A percentile compares a stretch with the other conserved stretches of the same genome.
These are phyloP conservation scores for Alternaria metachromatica DNA, from an alignment of 2,329 filamentous ascomycete species.

Conservation along the genomic window DNA sequence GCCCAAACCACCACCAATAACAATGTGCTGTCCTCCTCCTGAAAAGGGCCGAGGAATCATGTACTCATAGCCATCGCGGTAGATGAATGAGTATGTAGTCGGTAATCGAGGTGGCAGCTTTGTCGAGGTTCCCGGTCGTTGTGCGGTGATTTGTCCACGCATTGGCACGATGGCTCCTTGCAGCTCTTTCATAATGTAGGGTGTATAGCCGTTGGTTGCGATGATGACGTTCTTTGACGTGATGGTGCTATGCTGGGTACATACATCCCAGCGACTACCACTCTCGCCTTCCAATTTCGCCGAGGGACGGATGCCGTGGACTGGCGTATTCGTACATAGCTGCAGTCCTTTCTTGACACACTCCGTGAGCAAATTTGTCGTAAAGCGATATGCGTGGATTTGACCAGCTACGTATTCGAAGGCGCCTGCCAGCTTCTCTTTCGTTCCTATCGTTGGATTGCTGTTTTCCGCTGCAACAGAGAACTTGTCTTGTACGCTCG, in stretches of 20 bases:
- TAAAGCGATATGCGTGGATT: constrained; percentile 43
- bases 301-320: constrained; percentile 24
- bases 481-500: constrained; percentile 25
- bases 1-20: constrained; percentile 67
- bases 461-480: constrained; percentile 22
- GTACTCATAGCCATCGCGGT: constrained; percentile 69
- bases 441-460: constrained; percentile 17
- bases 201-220: constrained; percentile 48
- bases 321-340: constrained; percentile 39
- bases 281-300: background rate
- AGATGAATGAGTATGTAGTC: constrained; percentile 68
- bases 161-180: constrained; percentile 53
- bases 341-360: constrained; percentile 37
- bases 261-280: constrained; percentile 24
- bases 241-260: constrained; percentile 27
- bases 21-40: constrained; percentile 57
- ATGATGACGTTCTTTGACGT: constrained; percentile 28
- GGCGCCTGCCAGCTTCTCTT: constrained; percentile 34
- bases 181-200: constrained; percentile 34
- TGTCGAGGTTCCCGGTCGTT: constrained; percentile 45
- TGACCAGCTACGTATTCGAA: constrained; percentile 44
- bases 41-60: constrained; percentile 63
- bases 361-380: constrained; percentile 31
- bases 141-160: constrained; percentile 50
- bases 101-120: constrained; percentile 50